phyloP scores from a whole-genome alignment of 257 asterid genomes.

The Solanum rostratum region DNA sequence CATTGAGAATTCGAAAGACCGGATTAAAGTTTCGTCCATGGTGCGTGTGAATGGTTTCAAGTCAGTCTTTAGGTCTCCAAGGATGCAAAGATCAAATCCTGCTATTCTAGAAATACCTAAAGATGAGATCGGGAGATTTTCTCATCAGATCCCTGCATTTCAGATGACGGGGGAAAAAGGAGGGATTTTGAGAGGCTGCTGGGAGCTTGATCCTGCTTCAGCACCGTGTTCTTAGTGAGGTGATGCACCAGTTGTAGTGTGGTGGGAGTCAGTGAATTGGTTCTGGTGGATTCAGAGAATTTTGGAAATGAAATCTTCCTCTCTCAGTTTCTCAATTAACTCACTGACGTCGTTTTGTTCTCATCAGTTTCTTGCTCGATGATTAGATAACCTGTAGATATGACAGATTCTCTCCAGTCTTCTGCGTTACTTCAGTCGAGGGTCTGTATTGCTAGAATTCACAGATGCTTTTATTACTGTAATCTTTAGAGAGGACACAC shows the following conservation, averaged over 20 bases:
- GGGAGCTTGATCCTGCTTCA: constrained; percentile 26
- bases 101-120: background rate
- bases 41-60: constrained; percentile 2
- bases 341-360: background rate
- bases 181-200: constrained; percentile 9
- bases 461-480: background rate
- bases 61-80: constrained; percentile 10
- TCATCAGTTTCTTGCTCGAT: background rate
- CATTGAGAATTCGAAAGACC: background rate
- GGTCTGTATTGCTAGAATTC: background rate
- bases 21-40: constrained; percentile 8
- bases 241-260: background rate
- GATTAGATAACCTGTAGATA: background rate
- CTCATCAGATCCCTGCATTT: constrained; percentile 23
- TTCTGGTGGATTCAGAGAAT: background rate
- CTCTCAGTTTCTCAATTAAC: background rate
- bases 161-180: constrained; percentile 6
- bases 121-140: constrained; percentile 13
- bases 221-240: background rate
- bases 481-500: background rate
- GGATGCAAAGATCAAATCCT: background rate
- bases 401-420: background rate
- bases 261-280: background rate
- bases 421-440: background rate
- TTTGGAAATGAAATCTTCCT: background rate